Evolutionary conservation across 1,139 yeast species (phyloP), one percentile per base, ranked within the genome.

Genomic region (Yueomyces sp.): DNA sequence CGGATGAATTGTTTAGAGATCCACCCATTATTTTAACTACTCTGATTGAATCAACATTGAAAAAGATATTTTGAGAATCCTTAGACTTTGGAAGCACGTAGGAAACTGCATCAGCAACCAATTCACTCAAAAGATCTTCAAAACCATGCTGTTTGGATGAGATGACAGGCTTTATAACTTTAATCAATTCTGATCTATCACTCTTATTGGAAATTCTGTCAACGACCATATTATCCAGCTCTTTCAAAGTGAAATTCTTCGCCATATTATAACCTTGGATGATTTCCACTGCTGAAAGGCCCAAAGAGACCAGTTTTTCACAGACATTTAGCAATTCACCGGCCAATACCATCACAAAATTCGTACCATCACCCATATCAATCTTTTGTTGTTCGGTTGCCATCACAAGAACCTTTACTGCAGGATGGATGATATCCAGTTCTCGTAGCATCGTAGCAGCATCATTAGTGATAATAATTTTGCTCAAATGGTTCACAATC

Each of bases 11-110:
- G 34, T 70, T 66, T 53, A 93, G 69, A 44, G 93, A 73, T 27
- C 95, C 74, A 46, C 98, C 98, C 96, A 91, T 85, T 54, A 91
- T 82, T 66, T 91, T 91, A 41, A 91, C 98, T 31, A 91, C 96
- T 62, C 98, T 78, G 48, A 91, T 75, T 45, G 87, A 82, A 61
- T 91, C 98, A 45, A 91, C 91, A 60, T 89, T 91, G 70, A 89
- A 89, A 42, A 56, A 61, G 44, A 70, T 67, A 41, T 67, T 64
- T 45, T 62, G 62, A 37, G 63, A 61, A 39, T 60, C 59, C n/a
- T 78, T 39, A 51, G 74, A 38, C 9, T 36, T 73, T 41, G 96
- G 95, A 55, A 91, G 67, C 31, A 89, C 86, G 49, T 78, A 70
- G 39, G 81, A 69, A 4, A 91, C 85, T 0, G 98, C 95, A 48